Evolutionary conservation across 2,329 filamentous ascomycete species (phyloP).

Genomic region (Fusarium sp.): DNA sequence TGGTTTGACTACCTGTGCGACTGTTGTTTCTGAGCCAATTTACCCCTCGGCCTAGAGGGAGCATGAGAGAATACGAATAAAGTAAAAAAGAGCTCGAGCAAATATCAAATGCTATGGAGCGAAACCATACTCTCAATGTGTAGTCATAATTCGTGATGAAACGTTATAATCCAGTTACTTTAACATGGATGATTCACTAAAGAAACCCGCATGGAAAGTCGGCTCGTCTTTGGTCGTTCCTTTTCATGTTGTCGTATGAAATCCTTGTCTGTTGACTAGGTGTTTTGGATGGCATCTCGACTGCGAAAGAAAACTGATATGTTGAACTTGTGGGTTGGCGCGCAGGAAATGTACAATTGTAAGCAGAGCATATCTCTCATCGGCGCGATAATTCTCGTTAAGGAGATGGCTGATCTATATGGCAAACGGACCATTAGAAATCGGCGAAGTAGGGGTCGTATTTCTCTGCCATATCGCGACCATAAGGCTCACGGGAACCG

Average conservation of each 20-base stretch:
- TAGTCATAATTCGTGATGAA: conserved; percentile 24
- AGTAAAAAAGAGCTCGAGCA: conserved; percentile 7
- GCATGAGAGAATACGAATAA: conserved; percentile 7
- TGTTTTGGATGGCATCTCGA: not conserved
- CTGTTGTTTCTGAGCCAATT: conserved; percentile 1
- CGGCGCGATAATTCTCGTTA: not conserved
- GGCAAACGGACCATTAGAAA: conserved; percentile 58
- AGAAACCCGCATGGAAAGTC: conserved; percentile 18
- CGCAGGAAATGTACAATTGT: not conserved
- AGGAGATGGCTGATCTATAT: not conserved
- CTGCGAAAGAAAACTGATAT: conserved; percentile 11
- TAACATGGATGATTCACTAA: conserved; percentile 9
- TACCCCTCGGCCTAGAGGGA: conserved; percentile 1
- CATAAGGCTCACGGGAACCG: conserved; percentile 74
- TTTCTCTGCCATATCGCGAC: conserved; percentile 74
- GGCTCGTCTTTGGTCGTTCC: conserved; percentile 20
- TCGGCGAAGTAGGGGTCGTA: conserved; percentile 80
- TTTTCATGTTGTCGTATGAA: not conserved
- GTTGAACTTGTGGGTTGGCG: not conserved
- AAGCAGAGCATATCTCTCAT: not conserved
- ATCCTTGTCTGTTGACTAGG: not conserved
- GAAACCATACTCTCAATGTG: not conserved
- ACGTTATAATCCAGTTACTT: conserved; percentile 33
- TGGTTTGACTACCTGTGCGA: conserved; percentile 2
- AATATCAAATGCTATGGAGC: conserved; percentile 8